These are phyloP conservation scores for Hydnomerulius pinastri DNA, from an alignment of 768 basidiomycete species.

Conservation along the genomic window DNA sequence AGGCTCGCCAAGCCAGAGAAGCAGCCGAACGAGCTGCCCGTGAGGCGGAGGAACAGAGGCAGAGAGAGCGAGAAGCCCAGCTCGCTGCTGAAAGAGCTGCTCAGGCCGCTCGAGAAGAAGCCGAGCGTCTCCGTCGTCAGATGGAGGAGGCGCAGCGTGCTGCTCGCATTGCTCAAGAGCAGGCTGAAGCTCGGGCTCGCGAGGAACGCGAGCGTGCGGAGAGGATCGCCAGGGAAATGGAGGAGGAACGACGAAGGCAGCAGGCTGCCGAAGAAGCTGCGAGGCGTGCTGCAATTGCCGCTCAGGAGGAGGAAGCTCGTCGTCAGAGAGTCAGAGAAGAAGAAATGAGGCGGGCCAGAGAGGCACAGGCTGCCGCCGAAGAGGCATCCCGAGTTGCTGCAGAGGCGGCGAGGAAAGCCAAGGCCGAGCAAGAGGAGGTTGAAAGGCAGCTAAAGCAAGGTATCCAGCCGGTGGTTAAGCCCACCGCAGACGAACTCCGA, in stretches of 20 bases:
- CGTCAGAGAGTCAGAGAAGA: slow-evolving; percentile 20
- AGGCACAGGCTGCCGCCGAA: slow-evolving; percentile 11
- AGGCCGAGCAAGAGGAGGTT: slow-evolving; percentile 12
- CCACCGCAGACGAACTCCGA: slow-evolving; percentile 19
- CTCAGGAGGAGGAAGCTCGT: slow-evolving; percentile 25
- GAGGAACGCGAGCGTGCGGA: slow-evolving; percentile 24
- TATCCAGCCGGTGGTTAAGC: slow-evolving; percentile 27
- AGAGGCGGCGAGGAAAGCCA: slow-evolving; percentile 14
- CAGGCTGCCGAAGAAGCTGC: slow-evolving; percentile 25
- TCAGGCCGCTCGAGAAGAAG: slow-evolving; percentile 22
- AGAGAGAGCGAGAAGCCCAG: slow-evolving; percentile 14
- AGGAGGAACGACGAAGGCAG: slow-evolving; percentile 21
- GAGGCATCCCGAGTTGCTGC: slow-evolving; percentile 8
- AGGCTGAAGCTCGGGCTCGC: slow-evolving; percentile 27
- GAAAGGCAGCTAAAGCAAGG: slow-evolving; percentile 23
- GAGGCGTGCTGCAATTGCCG: slow-evolving; percentile 21
- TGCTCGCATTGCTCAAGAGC: slow-evolving; percentile 21
- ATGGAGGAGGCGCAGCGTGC: slow-evolving; percentile 23
- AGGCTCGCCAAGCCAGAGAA: slow-evolving; percentile 21
- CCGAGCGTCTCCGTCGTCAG: slow-evolving; percentile 21
- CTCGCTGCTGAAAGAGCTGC: slow-evolving; percentile 25
- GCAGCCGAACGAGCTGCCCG: slow-evolving; percentile 25
- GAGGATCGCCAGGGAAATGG: slow-evolving; percentile 14
- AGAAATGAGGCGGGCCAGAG: too few relatives aligned
- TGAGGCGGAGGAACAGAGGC: slow-evolving; percentile 20